A percentile compares a stretch with the other conserved stretches of the same genome.
phyloP scores from a whole-genome alignment of 2,329 filamentous ascomycete species.

The Periglandula ipomoeae region DNA sequence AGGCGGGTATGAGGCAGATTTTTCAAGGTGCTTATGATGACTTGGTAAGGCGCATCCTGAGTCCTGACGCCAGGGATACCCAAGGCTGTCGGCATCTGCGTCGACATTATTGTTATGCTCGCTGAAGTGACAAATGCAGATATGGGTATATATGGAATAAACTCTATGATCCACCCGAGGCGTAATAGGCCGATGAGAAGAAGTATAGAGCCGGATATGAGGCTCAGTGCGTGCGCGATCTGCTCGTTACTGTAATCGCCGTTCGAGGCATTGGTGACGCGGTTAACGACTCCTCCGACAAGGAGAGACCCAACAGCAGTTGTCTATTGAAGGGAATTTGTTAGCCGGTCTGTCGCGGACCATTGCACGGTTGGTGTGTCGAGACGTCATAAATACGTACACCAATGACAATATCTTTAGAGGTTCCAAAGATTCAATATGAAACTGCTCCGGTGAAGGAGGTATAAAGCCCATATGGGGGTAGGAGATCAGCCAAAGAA shows the following conservation, averaged over 20 bases:
- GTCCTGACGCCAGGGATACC: slow-evolving; percentile 36
- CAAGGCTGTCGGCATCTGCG: slow-evolving; percentile 34
- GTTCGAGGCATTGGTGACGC: slow-evolving; percentile 25
- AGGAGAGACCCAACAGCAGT: slow-evolving; percentile 43
- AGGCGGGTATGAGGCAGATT: slow-evolving; percentile 36
- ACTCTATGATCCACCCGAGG: slow-evolving; percentile 41
- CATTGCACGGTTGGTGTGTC: no score
- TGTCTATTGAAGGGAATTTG: slow-evolving; percentile 34
- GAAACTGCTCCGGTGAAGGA: slow-evolving; percentile 73
- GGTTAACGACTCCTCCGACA: slow-evolving; percentile 35
- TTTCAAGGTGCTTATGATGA: slow-evolving; percentile 34
- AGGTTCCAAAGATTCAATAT: slow-evolving; percentile 79
- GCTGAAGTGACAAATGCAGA: slow-evolving; percentile 42
- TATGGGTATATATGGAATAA: slow-evolving; percentile 41
- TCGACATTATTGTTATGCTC: slow-evolving; percentile 40
- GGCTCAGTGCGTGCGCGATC: slow-evolving; percentile 34
- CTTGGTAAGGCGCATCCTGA: slow-evolving; percentile 33
- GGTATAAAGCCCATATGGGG: slow-evolving; percentile 69
- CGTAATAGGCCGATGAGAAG: slow-evolving; percentile 36
- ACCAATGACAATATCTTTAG: slow-evolving; percentile 77
- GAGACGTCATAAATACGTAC: slow-evolving; percentile 19
- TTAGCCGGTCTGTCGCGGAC: background rate
- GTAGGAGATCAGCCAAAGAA: slow-evolving; percentile 55
- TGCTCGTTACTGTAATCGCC: slow-evolving; percentile 27
- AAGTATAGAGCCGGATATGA: slow-evolving; percentile 35